These are phyloP conservation scores for Aspergillus sergii DNA, from an alignment of 2,329 filamentous ascomycete genomes.

Conservation along the genomic window DNA sequence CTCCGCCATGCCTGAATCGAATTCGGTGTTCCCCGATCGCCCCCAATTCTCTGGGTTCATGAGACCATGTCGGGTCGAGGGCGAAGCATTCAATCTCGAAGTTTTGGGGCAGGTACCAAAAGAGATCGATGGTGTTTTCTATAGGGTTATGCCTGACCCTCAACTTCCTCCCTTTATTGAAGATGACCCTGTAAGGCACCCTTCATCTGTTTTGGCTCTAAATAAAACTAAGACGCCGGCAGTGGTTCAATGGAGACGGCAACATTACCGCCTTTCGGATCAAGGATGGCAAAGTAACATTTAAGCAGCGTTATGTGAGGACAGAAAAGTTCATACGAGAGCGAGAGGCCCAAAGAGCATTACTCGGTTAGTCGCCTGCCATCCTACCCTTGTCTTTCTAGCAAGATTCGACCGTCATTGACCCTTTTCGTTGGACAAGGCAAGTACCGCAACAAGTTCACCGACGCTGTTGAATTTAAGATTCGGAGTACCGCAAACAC, in stretches of 20 bases:
- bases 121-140: conserved; percentile 53
- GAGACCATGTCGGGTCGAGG: conserved; percentile 44
- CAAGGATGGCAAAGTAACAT: conserved; percentile 33
- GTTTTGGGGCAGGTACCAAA: conserved; percentile 46
- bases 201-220: too few species aligned
- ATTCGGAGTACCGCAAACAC: conserved; percentile 54
- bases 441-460: conserved; percentile 46
- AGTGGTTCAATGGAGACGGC: conserved; percentile 45
- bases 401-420: too few species aligned
- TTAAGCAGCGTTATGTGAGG: conserved; percentile 43
- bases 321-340: conserved; percentile 47
- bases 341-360: conserved; percentile 36
- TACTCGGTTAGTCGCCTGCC: conserved; percentile 21
- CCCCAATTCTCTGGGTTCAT: conserved; percentile 31
- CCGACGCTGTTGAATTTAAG: conserved; percentile 39
- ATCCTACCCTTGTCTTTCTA: background rate
- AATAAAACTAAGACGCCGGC: too few species aligned
- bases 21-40: conserved; percentile 12
- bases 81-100: conserved; percentile 46
- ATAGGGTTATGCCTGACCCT: conserved; percentile 56
- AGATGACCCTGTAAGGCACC: conserved; percentile 28
- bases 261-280: conserved; percentile 43
- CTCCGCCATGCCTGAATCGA: too few species aligned
- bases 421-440: conserved; percentile 19
- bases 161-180: conserved; percentile 36